Evolutionary conservation across 768 basidiomycete species (phyloP), one percentile per base, ranked within the genome.

Genomic region (Trametes gibbosa): DNA sequence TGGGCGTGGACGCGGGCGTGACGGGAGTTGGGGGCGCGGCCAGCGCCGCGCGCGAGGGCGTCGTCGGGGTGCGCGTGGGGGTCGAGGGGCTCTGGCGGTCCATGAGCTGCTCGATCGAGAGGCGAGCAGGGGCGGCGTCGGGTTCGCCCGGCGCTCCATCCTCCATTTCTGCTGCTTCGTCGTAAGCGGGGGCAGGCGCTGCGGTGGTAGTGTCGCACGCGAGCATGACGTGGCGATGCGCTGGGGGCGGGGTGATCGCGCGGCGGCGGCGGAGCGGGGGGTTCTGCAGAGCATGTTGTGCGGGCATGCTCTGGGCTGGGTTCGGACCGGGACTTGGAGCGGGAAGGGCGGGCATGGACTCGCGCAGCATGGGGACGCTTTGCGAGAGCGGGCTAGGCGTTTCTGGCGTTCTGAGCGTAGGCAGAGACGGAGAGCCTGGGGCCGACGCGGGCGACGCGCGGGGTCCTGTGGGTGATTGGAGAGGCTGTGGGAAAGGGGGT

Each of bases 91-190:
- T 29, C 25, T 46, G 46, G 10, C 29, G 29, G 29, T 24, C 52
- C 16, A 59, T 42, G 35, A 61, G 59, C 56, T 62, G 61, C 51
- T 57, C 61, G 47, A 57, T 62, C 16, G 61, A 62, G 21, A 50
- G 41, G 42, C 37, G 37, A 23, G 55, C 59, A 1, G 47, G 25
- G 27, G 42, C 29, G 25, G 29, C 40, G n/a, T n/a, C 34, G 3
- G 53, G 59, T 19, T 61, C 58, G 5, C 46, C 52, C n/a, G n/a
- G n/a, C n/a, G n/a, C n/a, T n/a, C n/a, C n/a, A n/a, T n/a, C n/a
- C n/a, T n/a, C n/a, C n/a, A n/a, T n/a, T n/a, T n/a, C n/a, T n/a
- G n/a, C n/a, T n/a, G n/a, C n/a, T n/a, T n/a, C n/a, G n/a, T n/a
- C n/a, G n/a, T n/a, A n/a, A n/a, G 29, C 4, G 29, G 29, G 29